phyloP scores from a whole-genome alignment of 441 rosid species.

The Erysimum cheiri region DNA sequence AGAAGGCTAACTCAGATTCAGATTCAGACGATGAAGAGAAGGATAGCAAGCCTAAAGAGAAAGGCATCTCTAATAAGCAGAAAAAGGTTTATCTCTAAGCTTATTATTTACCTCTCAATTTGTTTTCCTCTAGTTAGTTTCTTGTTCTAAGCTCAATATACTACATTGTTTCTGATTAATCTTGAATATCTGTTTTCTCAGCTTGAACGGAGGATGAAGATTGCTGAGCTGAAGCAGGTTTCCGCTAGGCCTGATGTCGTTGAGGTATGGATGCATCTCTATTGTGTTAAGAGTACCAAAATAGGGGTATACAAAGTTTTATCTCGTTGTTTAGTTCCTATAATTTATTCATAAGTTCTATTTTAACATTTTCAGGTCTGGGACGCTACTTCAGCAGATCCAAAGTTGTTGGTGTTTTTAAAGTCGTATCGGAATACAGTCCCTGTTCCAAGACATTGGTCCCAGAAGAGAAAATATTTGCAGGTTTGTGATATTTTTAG shows the following conservation, averaged over 20 bases:
- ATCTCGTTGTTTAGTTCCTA: conserved; percentile 3
- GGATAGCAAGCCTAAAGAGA: conserved; percentile 73
- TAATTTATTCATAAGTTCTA: conserved; percentile 10
- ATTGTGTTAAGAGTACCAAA: neutral
- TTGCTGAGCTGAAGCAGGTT: conserved; percentile 92
- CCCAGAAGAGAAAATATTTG: conserved; percentile 96
- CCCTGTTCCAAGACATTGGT: conserved; percentile 99
- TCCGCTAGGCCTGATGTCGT: conserved; percentile 98
- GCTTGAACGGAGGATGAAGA: conserved; percentile 95
- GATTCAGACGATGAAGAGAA: conserved; percentile 82
- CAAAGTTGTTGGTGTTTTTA: conserved; percentile 90
- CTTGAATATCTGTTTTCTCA: conserved; percentile 40
- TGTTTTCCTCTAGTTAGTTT: neutral
- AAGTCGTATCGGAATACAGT: conserved; percentile 95
- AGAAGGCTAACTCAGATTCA: conserved; percentile 78
- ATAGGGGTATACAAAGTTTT: neutral
- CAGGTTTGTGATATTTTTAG: conserved; percentile 73
- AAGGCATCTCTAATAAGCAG: conserved; percentile 88
- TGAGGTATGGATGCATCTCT: conserved; percentile 60
- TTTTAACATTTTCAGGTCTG: conserved; percentile 68
- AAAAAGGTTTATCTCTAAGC: conserved; percentile 65
- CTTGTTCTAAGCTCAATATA: conserved; percentile 1
- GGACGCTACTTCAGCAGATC: conserved; percentile 98
- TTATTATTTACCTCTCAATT: neutral
- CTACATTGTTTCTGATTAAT: neutral